Conservation (phyloP, 257 asterid genomes). For the Rehmannia glutinosa region DNA sequence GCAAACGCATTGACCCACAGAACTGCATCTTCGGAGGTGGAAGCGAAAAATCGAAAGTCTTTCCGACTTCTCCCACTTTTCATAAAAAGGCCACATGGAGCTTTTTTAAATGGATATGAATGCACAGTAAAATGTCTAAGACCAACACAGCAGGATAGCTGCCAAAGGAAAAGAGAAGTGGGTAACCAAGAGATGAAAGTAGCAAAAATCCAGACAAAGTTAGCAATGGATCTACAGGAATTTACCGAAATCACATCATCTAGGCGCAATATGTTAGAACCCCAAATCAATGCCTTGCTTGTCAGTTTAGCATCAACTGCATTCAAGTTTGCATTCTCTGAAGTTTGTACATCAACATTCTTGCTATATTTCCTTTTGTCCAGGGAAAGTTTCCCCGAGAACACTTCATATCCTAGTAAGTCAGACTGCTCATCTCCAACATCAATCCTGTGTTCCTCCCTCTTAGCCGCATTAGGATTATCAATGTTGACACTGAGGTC, state of each 20-base stretch:
- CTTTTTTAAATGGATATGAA: conserved; percentile 71
- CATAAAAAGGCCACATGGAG: conserved; percentile 52
- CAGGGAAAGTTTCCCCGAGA: conserved; percentile 65
- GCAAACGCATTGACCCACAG: conserved; percentile 96
- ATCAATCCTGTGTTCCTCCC: conserved; percentile 78
- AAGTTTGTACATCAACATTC: conserved; percentile 42
- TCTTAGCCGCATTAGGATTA: conserved; percentile 46
- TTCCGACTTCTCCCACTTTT: conserved; percentile 67
- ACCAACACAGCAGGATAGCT: conserved; percentile 88
- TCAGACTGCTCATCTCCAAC: conserved; percentile 90
- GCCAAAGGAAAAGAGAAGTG: conserved; percentile 30
- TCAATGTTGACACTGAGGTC: conserved; percentile 35
- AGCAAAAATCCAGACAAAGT: conserved; percentile 14
- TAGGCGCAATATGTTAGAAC: conserved; percentile 56
- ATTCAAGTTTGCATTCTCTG: conserved; percentile 46
- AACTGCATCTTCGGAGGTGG: conserved; percentile 83
- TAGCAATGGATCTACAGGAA: conserved; percentile 6
- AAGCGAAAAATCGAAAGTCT: conserved; percentile 80
- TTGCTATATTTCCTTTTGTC: conserved; percentile 55
- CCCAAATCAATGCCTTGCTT: conserved; percentile 91
- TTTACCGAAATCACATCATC: conserved; percentile 86
- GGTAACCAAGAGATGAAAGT: conserved; percentile 16
- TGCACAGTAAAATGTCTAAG: conserved; percentile 89
- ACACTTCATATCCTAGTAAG: conserved; percentile 80
- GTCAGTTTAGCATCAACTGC: conserved; percentile 84